Percentiles rank a stretch among this genome's conserved stretches.
Evolutionary conservation across 495 filamentous ascomycete genomes (phyloP).

Genomic region (Evernia prunastri): DNA sequence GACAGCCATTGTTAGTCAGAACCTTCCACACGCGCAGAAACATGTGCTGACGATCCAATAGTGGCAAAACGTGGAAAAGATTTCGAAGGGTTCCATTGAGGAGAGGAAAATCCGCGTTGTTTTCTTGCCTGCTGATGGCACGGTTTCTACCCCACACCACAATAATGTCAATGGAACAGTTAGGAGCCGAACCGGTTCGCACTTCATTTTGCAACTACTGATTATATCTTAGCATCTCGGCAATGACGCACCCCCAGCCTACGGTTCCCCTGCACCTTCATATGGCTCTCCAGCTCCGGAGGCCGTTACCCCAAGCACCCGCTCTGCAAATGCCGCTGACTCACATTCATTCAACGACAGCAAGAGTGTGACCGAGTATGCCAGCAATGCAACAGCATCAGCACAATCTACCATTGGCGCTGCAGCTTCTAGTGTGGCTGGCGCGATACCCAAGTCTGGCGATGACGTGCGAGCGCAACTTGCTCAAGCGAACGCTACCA

Average conservation of each 20-base stretch:
- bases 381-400: slow-evolving; percentile 20
- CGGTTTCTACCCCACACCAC: slow-evolving; percentile 35
- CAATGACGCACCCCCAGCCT: slow-evolving; percentile 49
- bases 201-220: slow-evolving; percentile 1
- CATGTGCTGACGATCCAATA: slow-evolving; percentile 35
- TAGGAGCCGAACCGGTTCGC: slow-evolving; percentile 22
- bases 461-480: slow-evolving; percentile 68
- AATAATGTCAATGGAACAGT: slow-evolving; percentile 43
- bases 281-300: slow-evolving; percentile 44
- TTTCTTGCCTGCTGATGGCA: slow-evolving; percentile 60
- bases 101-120: slow-evolving; percentile 96
- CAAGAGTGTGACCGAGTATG: not conserved
- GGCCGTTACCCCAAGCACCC: slow-evolving; percentile 33
- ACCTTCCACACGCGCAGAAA: not conserved
- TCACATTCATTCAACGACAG: slow-evolving; percentile 11
- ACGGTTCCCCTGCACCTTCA: slow-evolving; percentile 49
- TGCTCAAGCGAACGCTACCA: slow-evolving; percentile 65
- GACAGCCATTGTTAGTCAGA: slow-evolving; percentile 62
- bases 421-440: slow-evolving; percentile 39
- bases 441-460: slow-evolving; percentile 41
- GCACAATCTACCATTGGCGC: slow-evolving; percentile 33
- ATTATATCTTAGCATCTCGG: slow-evolving; percentile 21
- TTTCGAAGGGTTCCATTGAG: slow-evolving; percentile 67
- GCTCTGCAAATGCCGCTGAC: slow-evolving; percentile 22
- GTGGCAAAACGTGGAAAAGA: slow-evolving; percentile 72